Percentiles rank a stretch among this genome's conserved stretches.
Evolutionary conservation across 2,329 filamentous ascomycete species (phyloP).

Genomic region (Ambrosiella cleistominuta): DNA sequence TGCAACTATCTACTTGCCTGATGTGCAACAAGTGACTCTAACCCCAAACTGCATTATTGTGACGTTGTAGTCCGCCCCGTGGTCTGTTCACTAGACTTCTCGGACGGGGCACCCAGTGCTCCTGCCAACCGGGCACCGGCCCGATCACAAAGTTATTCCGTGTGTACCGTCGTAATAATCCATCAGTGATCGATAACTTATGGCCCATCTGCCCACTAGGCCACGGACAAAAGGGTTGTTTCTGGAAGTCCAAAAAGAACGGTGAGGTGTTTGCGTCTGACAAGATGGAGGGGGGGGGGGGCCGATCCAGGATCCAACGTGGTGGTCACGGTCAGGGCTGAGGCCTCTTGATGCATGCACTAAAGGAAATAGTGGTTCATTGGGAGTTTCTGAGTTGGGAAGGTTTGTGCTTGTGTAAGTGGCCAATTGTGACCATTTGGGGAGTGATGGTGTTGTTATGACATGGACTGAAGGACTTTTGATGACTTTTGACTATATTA

Average conservation of each 20-base stretch:
- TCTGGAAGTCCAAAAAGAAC: not conserved
- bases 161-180: not conserved
- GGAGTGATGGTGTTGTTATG: not conserved
- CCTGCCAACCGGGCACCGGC: not conserved
- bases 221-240: not conserved
- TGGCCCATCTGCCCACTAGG: not conserved
- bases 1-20: too few relatives aligned
- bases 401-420: not conserved
- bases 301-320: not conserved
- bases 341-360: not conserved
- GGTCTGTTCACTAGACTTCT: not conserved
- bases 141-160: not conserved
- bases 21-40: too few relatives aligned
- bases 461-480: not conserved
- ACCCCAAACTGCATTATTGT: too few relatives aligned
- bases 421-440: not conserved
- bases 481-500: not conserved
- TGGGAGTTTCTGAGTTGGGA: not conserved
- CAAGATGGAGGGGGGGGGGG: not conserved
- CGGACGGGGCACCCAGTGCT: not conserved
- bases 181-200: not conserved
- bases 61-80: not conserved
- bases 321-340: not conserved
- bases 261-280: not conserved
- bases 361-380: not conserved